phyloP scores from a whole-genome alignment of 1,284 basidiomycete species.

The Ganoderma meredithae region DNA sequence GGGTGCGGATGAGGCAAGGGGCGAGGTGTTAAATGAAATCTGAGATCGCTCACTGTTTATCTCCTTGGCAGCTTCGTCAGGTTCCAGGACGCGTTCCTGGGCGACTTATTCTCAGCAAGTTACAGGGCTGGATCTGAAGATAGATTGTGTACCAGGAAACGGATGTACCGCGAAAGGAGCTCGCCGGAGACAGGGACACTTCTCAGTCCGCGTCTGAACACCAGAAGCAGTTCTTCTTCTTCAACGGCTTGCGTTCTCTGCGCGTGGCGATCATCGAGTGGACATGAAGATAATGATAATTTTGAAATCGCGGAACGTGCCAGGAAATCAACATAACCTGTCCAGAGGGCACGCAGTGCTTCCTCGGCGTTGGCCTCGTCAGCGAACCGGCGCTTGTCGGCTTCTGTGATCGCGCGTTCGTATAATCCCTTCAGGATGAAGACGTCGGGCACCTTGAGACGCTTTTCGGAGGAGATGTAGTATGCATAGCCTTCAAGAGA shows the following conservation, averaged over 20 bases:
- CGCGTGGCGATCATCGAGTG: conserved; percentile 12
- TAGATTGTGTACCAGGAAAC: conserved; percentile 57
- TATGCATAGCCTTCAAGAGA: conserved; percentile 68
- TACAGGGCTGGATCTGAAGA: background rate
- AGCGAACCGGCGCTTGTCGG: conserved; percentile 60
- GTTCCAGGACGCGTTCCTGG: conserved; percentile 43
- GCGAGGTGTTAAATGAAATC: background rate
- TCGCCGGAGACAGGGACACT: conserved; percentile 75
- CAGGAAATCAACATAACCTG: conserved; percentile 66
- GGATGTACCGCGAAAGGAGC: conserved; percentile 78
- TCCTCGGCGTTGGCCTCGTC: conserved; percentile 64
- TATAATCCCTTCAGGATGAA: conserved; percentile 69
- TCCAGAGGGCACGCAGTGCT: conserved; percentile 68
- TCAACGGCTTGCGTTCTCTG: conserved; percentile 59
- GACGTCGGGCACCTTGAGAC: conserved; percentile 69
- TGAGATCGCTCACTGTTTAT: conserved; percentile 25
- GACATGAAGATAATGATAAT: background rate
- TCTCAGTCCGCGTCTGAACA: conserved; percentile 62
- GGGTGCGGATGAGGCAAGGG: background rate
- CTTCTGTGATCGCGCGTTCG: conserved; percentile 82
- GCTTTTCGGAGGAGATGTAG: conserved; percentile 71
- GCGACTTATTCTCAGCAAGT: background rate
- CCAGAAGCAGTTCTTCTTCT: conserved; percentile 48
- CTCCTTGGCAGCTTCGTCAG: conserved; percentile 38
- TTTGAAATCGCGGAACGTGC: conserved; percentile 38